These are phyloP conservation scores for Conoideocrella luteorostrata DNA, from an alignment of 2,329 filamentous ascomycete species.

Conservation along the genomic window DNA sequence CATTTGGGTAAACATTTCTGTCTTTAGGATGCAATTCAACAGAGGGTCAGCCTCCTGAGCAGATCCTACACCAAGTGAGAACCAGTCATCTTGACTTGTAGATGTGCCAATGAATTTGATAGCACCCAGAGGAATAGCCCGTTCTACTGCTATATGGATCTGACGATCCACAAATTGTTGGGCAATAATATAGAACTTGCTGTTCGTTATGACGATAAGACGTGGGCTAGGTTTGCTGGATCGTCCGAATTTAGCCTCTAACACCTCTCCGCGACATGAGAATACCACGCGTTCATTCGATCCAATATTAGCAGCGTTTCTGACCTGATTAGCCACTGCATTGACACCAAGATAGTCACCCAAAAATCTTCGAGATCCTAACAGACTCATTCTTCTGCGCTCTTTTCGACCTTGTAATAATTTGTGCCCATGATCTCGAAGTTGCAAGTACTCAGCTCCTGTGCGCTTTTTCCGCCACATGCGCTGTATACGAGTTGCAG, in stretches of 20 bases:
- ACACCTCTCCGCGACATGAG: constrained; percentile 81
- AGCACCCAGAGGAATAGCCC: constrained; percentile 73
- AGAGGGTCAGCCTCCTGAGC: constrained; percentile 90
- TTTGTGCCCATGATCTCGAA: constrained; percentile 81
- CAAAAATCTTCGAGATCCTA: constrained; percentile 86
- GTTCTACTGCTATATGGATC: constrained; percentile 73
- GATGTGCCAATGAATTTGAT: constrained; percentile 85
- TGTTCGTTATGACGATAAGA: constrained; percentile 75
- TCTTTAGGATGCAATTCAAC: constrained; percentile 90
- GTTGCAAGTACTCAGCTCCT: constrained; percentile 79
- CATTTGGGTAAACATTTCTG: constrained; percentile 92
- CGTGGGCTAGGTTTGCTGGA: constrained; percentile 90
- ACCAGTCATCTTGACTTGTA: constrained; percentile 89
- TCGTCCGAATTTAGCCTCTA: constrained; percentile 92
- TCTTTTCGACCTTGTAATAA: constrained; percentile 83
- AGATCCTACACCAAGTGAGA: constrained; percentile 84
- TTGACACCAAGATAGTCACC: constrained; percentile 92
- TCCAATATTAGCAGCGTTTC: constrained; percentile 64
- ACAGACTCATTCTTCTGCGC: constrained; percentile 79
- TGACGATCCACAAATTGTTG: constrained; percentile 79
- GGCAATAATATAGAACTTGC: constrained; percentile 82
- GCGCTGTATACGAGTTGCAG: constrained; percentile 85
- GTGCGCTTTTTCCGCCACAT: constrained; percentile 94
- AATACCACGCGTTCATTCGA: constrained; percentile 74
- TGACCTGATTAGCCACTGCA: constrained; percentile 71